Conservation (phyloP, 768 basidiomycete genomes). For the Crucibulum laeve region DNA sequence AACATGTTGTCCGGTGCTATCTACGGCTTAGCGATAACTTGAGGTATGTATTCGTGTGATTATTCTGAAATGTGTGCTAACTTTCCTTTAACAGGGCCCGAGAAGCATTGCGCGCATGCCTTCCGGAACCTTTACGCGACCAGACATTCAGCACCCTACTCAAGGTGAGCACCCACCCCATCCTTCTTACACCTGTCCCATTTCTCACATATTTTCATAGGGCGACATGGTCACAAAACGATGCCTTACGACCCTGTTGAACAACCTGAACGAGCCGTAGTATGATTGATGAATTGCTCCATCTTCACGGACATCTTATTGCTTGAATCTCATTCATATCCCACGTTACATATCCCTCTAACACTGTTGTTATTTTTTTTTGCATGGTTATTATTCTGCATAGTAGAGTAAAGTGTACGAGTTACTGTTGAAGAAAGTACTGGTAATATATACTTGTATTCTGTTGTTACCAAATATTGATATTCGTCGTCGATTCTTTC, state of each 20-base stretch:
- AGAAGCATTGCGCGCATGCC: conserved; percentile 91
- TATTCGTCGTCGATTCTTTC: no score
- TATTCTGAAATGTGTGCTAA: conserved; percentile 6
- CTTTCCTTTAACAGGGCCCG: conserved; percentile 60
- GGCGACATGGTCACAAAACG: conserved; percentile 98
- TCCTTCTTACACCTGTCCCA: no score
- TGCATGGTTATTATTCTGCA: conserved; percentile 13
- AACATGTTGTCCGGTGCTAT: conserved; percentile 98
- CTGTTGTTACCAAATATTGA: neutral
- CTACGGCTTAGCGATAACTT: conserved; percentile 93
- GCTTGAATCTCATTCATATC: neutral
- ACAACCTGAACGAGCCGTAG: conserved; percentile 78
- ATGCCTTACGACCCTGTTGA: conserved; percentile 84
- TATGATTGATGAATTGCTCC: conserved; percentile 16
- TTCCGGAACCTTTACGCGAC: conserved; percentile 93
- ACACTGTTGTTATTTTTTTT: conserved; percentile 20
- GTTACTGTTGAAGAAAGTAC: neutral
- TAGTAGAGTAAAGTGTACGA: conserved; percentile 25
- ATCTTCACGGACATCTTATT: conserved; percentile 16
- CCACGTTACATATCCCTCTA: conserved; percentile 10
- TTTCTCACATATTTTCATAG: conserved; percentile 41
- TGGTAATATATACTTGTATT: conserved; percentile 7
- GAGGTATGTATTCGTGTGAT: conserved; percentile 47
- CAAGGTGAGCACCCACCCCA: conserved; percentile 71
- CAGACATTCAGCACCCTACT: conserved; percentile 88